Conservation (phyloP, 169 alveolate genomes). For the Eimeria falciformis region DNA sequence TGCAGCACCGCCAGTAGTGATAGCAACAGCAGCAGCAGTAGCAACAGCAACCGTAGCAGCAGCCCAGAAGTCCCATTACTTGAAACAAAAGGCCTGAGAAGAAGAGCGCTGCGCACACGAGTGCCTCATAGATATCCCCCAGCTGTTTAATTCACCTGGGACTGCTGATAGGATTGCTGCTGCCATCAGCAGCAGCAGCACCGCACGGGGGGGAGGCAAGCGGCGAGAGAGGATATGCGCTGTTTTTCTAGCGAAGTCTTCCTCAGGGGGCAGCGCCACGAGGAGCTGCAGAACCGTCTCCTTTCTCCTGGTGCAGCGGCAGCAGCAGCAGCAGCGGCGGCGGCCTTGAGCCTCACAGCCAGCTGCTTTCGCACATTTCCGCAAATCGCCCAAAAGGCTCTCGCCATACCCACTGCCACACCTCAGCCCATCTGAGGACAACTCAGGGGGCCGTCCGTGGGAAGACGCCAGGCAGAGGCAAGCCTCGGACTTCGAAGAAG, state of each 20-base stretch:
- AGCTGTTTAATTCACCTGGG: neutral
- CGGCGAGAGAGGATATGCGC: neutral
- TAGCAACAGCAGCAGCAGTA: neutral
- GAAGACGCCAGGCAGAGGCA: constrained; percentile 3
- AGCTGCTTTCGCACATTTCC: neutral
- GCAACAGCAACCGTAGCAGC: neutral
- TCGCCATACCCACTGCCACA: neutral
- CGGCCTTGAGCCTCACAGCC: neutral
- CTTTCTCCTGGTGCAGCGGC: constrained; percentile 14
- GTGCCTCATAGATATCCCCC: constrained; percentile 47
- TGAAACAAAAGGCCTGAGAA: constrained; percentile 10
- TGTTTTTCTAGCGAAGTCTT: neutral
- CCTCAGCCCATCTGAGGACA: too few relatives aligned
- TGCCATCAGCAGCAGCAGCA: constrained; percentile 1
- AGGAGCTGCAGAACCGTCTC: neutral
- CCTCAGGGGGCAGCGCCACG: constrained; percentile 15
- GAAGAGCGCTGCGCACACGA: constrained; percentile 1
- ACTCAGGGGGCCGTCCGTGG: neutral
- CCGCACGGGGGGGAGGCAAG: neutral
- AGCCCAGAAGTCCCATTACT: neutral
- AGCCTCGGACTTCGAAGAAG: neutral
- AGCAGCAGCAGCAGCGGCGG: constrained; percentile 34
- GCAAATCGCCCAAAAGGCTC: neutral
- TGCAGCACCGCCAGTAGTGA: neutral
- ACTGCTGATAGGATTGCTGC: neutral